Percentiles rank a stretch among this genome's conserved stretches.
phyloP scores from a whole-genome alignment of 1,284 basidiomycete species.

The Fereydounia khargensis region DNA sequence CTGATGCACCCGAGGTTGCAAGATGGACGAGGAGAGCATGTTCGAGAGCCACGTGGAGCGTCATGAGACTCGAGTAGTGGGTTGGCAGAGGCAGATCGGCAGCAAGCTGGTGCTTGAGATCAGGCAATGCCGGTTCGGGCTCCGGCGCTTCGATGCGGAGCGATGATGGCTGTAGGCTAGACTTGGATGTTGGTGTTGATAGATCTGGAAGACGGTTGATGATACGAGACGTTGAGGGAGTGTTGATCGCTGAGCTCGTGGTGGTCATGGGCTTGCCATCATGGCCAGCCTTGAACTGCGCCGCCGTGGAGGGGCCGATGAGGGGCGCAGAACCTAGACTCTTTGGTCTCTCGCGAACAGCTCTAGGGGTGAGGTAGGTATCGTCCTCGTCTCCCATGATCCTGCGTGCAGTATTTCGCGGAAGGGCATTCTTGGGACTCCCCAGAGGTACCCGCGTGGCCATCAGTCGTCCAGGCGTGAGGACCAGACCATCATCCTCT shows the following conservation, averaged over 20 bases:
- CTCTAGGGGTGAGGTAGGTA: conserved; percentile 19
- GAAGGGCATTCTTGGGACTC: conserved; percentile 1
- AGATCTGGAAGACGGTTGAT: too few species aligned
- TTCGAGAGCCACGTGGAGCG: conserved; percentile 44
- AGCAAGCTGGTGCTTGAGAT: conserved; percentile 12
- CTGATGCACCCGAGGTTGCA: conserved; percentile 40
- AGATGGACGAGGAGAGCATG: conserved; percentile 50
- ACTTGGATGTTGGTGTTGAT: too few species aligned
- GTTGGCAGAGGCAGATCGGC: conserved; percentile 30
- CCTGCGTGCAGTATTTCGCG: conserved; percentile 1
- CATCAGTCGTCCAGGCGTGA: conserved; percentile 25
- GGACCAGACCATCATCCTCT: conserved; percentile 33
- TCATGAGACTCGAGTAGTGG: conserved; percentile 33
- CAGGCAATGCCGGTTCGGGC: conserved; percentile 1
- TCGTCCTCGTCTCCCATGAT: conserved; percentile 20
- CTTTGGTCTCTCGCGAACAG: conserved; percentile 21
- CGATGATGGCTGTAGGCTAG: background rate
- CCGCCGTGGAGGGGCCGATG: background rate
- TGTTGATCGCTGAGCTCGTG: background rate
- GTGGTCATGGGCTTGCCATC: too few species aligned
- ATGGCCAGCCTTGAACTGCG: background rate
- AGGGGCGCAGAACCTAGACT: background rate
- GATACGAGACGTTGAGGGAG: too few species aligned
- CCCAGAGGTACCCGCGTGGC: conserved; percentile 10
- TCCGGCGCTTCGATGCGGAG: background rate